Evolutionary conservation across 176 grass and related monocot genomes (phyloP).

Genomic region (Eleusine indica): DNA sequence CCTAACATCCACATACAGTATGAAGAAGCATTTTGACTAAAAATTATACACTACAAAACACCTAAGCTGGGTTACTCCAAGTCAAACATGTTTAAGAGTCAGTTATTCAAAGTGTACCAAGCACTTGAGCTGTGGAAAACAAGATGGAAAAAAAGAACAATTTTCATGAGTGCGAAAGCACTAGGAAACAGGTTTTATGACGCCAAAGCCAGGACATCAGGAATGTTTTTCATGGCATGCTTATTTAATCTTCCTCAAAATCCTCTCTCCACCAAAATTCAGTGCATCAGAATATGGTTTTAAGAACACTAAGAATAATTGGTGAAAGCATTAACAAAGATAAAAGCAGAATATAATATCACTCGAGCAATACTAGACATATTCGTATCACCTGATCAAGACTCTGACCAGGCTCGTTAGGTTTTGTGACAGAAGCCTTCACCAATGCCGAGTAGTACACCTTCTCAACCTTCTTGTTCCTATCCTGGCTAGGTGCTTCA

Average conservation of each 20-base stretch:
- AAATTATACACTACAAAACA: not conserved
- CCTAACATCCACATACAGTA: constrained; percentile 1
- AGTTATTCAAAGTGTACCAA: not conserved
- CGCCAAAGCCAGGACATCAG: not conserved
- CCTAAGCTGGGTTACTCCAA: not conserved
- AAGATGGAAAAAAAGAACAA: not conserved
- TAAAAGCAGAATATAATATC: constrained; percentile 14
- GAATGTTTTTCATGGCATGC: constrained; percentile 10
- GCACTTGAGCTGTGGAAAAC: not conserved
- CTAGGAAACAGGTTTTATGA: not conserved
- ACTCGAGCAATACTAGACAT: constrained; percentile 2
- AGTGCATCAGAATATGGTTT: not conserved
- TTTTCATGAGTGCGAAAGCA: not conserved
- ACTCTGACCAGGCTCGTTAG: constrained; percentile 80
- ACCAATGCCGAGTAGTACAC: constrained; percentile 94
- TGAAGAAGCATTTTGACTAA: not conserved
- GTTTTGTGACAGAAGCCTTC: constrained; percentile 78
- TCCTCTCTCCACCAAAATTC: not conserved
- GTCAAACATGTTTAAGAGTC: not conserved
- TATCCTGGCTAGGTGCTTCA: constrained; percentile 62
- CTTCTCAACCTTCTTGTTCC: constrained; percentile 68
- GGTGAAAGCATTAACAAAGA: constrained; percentile 19
- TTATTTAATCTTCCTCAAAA: constrained; percentile 3
- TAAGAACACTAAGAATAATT: not conserved
- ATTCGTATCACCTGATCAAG: constrained; percentile 79